These are phyloP conservation scores for Boletus sp. DNA, from an alignment of 1,284 basidiomycete species.

Conservation along the genomic window DNA sequence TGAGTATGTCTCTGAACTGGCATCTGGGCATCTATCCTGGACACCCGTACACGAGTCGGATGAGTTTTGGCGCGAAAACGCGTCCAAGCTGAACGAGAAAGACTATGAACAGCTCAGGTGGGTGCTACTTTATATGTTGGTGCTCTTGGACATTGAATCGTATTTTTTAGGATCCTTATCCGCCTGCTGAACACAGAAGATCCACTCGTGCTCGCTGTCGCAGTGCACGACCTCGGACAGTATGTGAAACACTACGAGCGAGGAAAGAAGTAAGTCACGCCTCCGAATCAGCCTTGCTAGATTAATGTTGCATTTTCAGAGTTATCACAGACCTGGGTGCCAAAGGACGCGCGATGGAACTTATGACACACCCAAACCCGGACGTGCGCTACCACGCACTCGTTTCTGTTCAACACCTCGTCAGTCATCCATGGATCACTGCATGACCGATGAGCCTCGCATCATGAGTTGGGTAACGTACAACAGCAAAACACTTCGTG, in stretches of 20 bases:
- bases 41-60: slow-evolving; percentile 96
- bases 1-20: slow-evolving; percentile 91
- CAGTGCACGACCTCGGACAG: slow-evolving; percentile 91
- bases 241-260: slow-evolving; percentile 90
- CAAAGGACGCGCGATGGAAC: slow-evolving; percentile 91
- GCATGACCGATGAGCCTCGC: slow-evolving; percentile 28
- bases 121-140: slow-evolving; percentile 6
- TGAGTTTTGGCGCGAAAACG: slow-evolving; percentile 98
- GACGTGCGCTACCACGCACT: slow-evolving; percentile 94
- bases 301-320: slow-evolving; percentile 44
- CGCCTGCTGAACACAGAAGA: slow-evolving; percentile 64
- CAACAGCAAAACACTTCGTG: slow-evolving; percentile 13
- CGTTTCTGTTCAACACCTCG: slow-evolving; percentile 79
- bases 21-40: slow-evolving; percentile 92
- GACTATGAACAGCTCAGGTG: slow-evolving; percentile 84
- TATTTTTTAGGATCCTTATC: slow-evolving; percentile 64
- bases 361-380: slow-evolving; percentile 88
- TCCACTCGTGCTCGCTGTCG: slow-evolving; percentile 82
- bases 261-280: slow-evolving; percentile 78
- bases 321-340: slow-evolving; percentile 82
- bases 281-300: background rate
- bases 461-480: slow-evolving; percentile 10
- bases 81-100: slow-evolving; percentile 78
- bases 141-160: background rate
- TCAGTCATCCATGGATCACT: slow-evolving; percentile 77